These are phyloP conservation scores for Lavandula angustifolia DNA, from an alignment of 257 asterid species.

Conservation along the genomic window DNA sequence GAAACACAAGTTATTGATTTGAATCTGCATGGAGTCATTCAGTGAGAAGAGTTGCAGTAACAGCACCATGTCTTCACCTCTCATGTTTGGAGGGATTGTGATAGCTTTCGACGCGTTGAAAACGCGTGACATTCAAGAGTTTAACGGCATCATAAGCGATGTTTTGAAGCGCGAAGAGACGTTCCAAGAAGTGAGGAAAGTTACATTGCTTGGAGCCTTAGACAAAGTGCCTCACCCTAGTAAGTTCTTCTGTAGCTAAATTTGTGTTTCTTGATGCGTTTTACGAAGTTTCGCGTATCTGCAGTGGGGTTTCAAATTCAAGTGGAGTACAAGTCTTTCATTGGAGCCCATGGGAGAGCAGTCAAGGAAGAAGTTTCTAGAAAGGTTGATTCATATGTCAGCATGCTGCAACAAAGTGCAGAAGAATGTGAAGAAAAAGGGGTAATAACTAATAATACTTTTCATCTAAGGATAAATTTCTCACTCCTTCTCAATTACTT, in stretches of 20 bases:
- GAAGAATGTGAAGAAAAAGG: constrained; percentile 59
- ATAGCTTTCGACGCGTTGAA: constrained; percentile 66
- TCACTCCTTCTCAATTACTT: neutral
- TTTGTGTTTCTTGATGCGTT: too few species aligned
- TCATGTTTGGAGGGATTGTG: constrained; percentile 48
- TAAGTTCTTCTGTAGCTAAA: constrained; percentile 32
- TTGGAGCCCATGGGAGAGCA: constrained; percentile 57
- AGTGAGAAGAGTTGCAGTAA: constrained; percentile 30
- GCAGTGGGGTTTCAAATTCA: constrained; percentile 79
- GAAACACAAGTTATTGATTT: constrained; percentile 3
- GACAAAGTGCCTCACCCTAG: constrained; percentile 65
- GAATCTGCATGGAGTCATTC: constrained; percentile 40
- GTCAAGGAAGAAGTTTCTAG: constrained; percentile 63
- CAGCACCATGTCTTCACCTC: constrained; percentile 29
- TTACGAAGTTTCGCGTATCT: constrained; percentile 3
- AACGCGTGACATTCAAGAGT: constrained; percentile 41
- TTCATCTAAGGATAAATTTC: too few species aligned
- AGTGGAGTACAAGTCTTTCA: constrained; percentile 46
- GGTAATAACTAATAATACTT: constrained; percentile 41
- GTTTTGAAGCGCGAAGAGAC: constrained; percentile 44
- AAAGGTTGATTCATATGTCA: constrained; percentile 49
- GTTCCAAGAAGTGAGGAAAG: constrained; percentile 47
- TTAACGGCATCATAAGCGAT: constrained; percentile 38
- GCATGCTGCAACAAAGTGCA: constrained; percentile 53
- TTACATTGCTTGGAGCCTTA: constrained; percentile 60